Percentiles rank a stretch among this genome's conserved stretches.
These are phyloP conservation scores for Mycena capillaripes DNA, from an alignment of 768 basidiomycete species.

Conservation along the genomic window DNA sequence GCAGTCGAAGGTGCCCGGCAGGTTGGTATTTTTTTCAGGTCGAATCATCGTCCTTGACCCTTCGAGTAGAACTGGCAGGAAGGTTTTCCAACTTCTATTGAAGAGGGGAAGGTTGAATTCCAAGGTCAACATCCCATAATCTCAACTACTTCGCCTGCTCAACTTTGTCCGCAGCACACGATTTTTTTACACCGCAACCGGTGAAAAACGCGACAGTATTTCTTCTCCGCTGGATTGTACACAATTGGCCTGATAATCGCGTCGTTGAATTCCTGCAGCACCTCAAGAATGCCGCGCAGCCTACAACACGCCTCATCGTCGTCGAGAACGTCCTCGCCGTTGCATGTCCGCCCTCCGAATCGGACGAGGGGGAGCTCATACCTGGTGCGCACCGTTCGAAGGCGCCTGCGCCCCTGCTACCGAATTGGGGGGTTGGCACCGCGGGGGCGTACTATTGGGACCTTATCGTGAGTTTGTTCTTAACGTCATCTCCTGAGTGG, in stretches of 20 bases:
- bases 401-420: neutral
- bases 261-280: neutral
- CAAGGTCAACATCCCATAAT: neutral
- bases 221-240: constrained; percentile 47
- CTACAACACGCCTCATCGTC: neutral
- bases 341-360: neutral
- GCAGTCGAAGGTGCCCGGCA: neutral
- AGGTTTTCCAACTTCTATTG: neutral
- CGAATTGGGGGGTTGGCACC: neutral
- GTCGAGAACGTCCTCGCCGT: neutral
- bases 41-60: neutral
- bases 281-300: neutral
- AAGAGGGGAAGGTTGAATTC: neutral
- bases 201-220: constrained; percentile 19
- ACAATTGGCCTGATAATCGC: constrained; percentile 3
- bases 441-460: neutral
- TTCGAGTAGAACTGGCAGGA: neutral
- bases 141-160: neutral
- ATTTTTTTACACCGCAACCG: constrained; percentile 15
- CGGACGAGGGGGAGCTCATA: neutral
- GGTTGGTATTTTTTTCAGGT: neutral
- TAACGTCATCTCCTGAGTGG: neutral
- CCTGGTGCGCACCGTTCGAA: neutral
- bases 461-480: neutral
- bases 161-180: constrained; percentile 59